A percentile compares a stretch with the other conserved stretches of the same genome.
Evolutionary conservation across 208 protist species (phyloP).

Genomic region (Strigomonas galati): DNA sequence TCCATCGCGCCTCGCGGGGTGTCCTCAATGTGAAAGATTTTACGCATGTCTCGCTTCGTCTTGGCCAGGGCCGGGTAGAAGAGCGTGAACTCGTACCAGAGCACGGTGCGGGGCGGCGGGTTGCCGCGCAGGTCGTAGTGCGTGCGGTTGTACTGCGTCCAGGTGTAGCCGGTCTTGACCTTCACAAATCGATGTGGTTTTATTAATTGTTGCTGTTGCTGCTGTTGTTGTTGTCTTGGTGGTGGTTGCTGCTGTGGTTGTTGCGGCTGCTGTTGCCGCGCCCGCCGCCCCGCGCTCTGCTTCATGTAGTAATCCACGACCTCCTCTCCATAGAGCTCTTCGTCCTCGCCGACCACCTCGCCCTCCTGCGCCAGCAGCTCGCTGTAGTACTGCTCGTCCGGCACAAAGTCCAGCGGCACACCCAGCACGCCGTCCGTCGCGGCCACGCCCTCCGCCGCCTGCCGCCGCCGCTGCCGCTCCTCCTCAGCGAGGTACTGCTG

Average conservation of each 20-base stretch:
- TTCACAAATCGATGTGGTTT: conserved; percentile 99
- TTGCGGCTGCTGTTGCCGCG: neutral
- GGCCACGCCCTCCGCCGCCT: conserved; percentile 10
- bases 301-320: conserved; percentile 81
- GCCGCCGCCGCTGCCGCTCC: conserved; percentile 27
- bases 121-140: conserved; percentile 98
- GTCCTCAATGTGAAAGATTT: conserved; percentile 91
- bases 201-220: conserved; percentile 33
- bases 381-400: conserved; percentile 69
- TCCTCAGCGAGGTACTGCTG: conserved; percentile 47
- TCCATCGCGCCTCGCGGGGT: conserved; percentile 64
- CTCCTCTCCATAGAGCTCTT: conserved; percentile 83
- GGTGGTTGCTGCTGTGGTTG: conserved; percentile 15
- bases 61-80: conserved; percentile 98
- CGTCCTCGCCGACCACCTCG: conserved; percentile 68
- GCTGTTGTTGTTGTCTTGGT: conserved; percentile 13
- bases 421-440: conserved; percentile 14
- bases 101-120: conserved; percentile 98
- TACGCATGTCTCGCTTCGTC: conserved; percentile 86
- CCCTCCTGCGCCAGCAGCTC: conserved; percentile 63
- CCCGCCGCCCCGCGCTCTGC: neutral
- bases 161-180: conserved; percentile 97
- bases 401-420: conserved; percentile 48
- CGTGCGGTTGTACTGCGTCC: conserved; percentile 98
- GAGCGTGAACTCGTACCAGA: conserved; percentile 99